A percentile compares a stretch with the other conserved stretches of the same genome.
These are phyloP conservation scores for Elongisporangium undulatum DNA, from an alignment of 352 stramenopile genomes.

Conservation along the genomic window DNA sequence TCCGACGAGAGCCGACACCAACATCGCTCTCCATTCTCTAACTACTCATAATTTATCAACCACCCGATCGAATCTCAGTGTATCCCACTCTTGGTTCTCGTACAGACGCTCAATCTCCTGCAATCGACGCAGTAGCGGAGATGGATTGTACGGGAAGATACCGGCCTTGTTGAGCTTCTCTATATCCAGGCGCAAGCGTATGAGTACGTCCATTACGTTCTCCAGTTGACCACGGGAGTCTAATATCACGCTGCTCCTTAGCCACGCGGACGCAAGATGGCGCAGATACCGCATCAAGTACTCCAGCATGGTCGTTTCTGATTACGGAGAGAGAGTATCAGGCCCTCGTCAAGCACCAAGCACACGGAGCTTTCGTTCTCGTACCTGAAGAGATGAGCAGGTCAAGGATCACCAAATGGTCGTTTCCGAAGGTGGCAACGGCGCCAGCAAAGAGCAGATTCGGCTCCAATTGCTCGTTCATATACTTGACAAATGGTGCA, in stretches of 20 bases:
- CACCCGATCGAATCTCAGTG: slow-evolving; percentile 7
- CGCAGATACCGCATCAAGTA: slow-evolving; percentile 59
- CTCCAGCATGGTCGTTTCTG: slow-evolving; percentile 67
- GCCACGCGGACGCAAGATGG: slow-evolving; percentile 23
- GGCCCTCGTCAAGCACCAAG: neutral
- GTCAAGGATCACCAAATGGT: slow-evolving; percentile 69
- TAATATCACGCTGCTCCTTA: slow-evolving; percentile 16
- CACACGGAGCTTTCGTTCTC: neutral
- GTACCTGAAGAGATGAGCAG: slow-evolving; percentile 67
- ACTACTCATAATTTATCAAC: slow-evolving; percentile 34
- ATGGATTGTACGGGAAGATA: slow-evolving; percentile 54
- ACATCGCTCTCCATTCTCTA: neutral
- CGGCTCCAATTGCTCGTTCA: slow-evolving; percentile 31
- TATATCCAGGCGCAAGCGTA: slow-evolving; percentile 60
- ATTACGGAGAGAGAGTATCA: neutral
- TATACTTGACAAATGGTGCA: slow-evolving; percentile 6
- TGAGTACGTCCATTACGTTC: slow-evolving; percentile 45
- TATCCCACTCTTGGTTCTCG: slow-evolving; percentile 15
- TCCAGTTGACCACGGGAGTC: slow-evolving; percentile 17
- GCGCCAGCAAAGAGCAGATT: slow-evolving; percentile 60
- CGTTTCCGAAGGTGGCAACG: slow-evolving; percentile 32
- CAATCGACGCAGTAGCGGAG: slow-evolving; percentile 43
- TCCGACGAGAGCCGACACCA: neutral
- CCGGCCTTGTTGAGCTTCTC: slow-evolving; percentile 30
- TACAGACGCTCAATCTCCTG: slow-evolving; percentile 45